Percentiles rank a stretch among this genome's conserved stretches.
phyloP scores from a whole-genome alignment of 768 basidiomycete species.

The Suillus cothurnatus region DNA sequence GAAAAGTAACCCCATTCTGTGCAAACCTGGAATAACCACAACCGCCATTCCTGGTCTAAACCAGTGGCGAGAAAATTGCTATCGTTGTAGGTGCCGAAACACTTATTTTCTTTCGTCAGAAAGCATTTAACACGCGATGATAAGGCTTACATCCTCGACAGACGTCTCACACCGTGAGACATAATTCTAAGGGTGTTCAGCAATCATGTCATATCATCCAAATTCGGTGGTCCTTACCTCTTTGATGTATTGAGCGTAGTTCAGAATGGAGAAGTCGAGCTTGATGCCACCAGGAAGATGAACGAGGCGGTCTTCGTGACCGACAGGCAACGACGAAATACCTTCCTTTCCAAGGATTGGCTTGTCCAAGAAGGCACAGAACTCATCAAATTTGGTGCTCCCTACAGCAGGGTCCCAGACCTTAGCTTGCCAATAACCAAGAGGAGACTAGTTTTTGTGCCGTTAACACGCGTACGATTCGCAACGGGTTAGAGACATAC shows the following conservation, averaged over 20 bases:
- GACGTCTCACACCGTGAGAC: slow-evolving; percentile 57
- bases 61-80: slow-evolving; percentile 60
- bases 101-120: slow-evolving; percentile 43
- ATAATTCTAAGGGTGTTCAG: slow-evolving; percentile 40
- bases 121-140: slow-evolving; percentile 1
- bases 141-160: slow-evolving; percentile 50
- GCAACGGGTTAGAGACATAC: slow-evolving; percentile 37
- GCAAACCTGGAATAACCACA: slow-evolving; percentile 92
- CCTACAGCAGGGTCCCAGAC: slow-evolving; percentile 83
- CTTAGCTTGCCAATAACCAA: slow-evolving; percentile 79
- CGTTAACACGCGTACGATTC: slow-evolving; percentile 10
- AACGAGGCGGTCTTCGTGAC: slow-evolving; percentile 50
- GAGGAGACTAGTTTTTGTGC: slow-evolving; percentile 46
- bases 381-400: slow-evolving; percentile 64
- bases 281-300: slow-evolving; percentile 46
- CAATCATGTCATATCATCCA: slow-evolving; percentile 4
- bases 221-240: slow-evolving; percentile 42
- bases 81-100: slow-evolving; percentile 85
- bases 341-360: slow-evolving; percentile 38
- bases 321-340: slow-evolving; percentile 46
- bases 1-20: slow-evolving; percentile 96
- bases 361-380: slow-evolving; percentile 60
- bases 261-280: slow-evolving; percentile 62
- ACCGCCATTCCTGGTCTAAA: slow-evolving; percentile 76
- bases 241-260: slow-evolving; percentile 80